These are phyloP conservation scores for Ormosia semicastrata DNA, from an alignment of 306 rosid species.

Conservation along the genomic window DNA sequence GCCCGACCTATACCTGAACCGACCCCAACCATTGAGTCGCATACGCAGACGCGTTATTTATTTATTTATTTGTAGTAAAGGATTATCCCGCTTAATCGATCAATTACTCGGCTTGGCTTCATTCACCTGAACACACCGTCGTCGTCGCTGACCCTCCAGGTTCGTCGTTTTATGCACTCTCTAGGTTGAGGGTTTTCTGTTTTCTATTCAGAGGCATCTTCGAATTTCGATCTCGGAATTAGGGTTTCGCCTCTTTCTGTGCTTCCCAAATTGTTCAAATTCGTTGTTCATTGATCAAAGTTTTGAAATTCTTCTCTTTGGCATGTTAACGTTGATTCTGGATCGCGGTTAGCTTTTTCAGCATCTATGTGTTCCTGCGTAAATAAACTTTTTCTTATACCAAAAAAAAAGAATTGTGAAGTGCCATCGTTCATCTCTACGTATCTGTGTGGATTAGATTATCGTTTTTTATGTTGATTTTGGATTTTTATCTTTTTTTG, in stretches of 20 bases:
- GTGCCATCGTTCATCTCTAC: too few species aligned
- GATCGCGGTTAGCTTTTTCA: neutral
- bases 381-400: too few species aligned
- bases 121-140: too few species aligned
- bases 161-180: neutral
- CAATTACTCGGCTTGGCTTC: too few species aligned
- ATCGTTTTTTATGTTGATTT: neutral
- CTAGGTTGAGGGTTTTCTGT: neutral
- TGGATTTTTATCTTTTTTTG: neutral
- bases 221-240: neutral
- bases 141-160: neutral
- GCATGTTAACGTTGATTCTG: neutral
- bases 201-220: too few species aligned
- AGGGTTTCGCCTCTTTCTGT: neutral
- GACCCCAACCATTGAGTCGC: neutral
- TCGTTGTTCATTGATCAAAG: neutral
- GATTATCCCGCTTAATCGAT: too few species aligned
- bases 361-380: too few species aligned
- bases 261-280: neutral
- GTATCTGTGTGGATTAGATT: neutral
- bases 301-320: neutral
- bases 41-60: too few species aligned
- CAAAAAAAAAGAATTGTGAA: too few species aligned
- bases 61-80: too few species aligned
- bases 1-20: neutral